Percentiles rank a stretch among this genome's conserved stretches.
phyloP scores from a whole-genome alignment of 2,329 filamentous ascomycete species.

The Stromatinia cepivora region DNA sequence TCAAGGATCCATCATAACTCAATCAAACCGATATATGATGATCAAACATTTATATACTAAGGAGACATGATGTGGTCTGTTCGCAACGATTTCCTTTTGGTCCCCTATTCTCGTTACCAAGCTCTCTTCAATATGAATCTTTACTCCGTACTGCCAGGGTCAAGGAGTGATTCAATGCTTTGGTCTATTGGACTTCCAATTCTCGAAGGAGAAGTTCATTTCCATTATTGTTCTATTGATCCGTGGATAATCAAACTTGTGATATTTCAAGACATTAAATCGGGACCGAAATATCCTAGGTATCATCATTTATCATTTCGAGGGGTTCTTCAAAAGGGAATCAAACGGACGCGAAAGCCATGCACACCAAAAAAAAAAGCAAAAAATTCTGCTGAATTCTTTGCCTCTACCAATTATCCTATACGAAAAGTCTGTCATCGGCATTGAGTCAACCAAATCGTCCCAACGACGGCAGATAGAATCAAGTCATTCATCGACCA shows the following conservation, averaged over 20 bases:
- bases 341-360: background rate
- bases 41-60: constrained; percentile 6
- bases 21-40: constrained; percentile 15
- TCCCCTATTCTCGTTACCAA: constrained; percentile 11
- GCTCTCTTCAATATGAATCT: background rate
- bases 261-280: constrained; percentile 6
- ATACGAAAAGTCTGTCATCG: background rate
- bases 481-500: background rate
- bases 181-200: background rate
- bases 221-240: background rate
- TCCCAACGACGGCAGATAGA: background rate
- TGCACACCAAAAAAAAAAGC: background rate
- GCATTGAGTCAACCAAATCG: background rate
- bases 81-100: constrained; percentile 8
- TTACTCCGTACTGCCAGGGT: too few species aligned
- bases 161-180: too few species aligned
- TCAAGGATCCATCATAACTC: constrained; percentile 10
- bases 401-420: background rate
- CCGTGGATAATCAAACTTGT: background rate
- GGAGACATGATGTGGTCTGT: constrained; percentile 17
- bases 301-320: background rate
- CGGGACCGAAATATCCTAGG: background rate
- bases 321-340: background rate
- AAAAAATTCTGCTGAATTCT: background rate
- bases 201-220: background rate